Evolutionary conservation across 768 basidiomycete species (phyloP).

Genomic region (Russula griseocarnosa): DNA sequence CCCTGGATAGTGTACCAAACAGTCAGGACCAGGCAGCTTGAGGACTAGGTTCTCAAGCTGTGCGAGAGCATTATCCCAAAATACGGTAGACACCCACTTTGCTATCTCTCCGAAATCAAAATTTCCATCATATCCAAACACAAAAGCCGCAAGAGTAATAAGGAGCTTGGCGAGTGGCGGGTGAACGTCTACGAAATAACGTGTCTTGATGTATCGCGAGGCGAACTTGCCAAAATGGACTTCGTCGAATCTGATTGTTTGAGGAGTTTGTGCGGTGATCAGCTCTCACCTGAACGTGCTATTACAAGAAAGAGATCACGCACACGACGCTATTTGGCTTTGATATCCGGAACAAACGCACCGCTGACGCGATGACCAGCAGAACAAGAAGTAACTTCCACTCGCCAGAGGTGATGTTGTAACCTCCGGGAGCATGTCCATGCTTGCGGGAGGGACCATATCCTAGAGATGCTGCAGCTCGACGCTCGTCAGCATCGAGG

Average conservation of each 20-base stretch:
- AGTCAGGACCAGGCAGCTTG: neutral
- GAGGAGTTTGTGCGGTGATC: neutral
- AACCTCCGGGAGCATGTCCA: constrained; percentile 48
- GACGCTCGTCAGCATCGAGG: constrained; percentile 29
- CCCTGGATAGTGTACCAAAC: constrained; percentile 41
- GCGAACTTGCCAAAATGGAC: constrained; percentile 99
- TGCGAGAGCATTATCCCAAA: neutral
- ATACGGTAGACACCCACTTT: constrained; percentile 55
- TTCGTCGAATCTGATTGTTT: constrained; percentile 80
- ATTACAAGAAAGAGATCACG: constrained; percentile 37
- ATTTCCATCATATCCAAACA: constrained; percentile 85
- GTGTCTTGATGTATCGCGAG: constrained; percentile 85
- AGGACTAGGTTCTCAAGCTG: neutral
- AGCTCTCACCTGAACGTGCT: neutral
- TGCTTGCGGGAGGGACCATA: constrained; percentile 27
- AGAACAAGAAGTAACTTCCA: constrained; percentile 69
- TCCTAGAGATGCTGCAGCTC: constrained; percentile 28
- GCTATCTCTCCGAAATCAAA: constrained; percentile 99
- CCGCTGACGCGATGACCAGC: constrained; percentile 64
- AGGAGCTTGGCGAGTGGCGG: constrained; percentile 95
- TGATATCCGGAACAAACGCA: constrained; percentile 82
- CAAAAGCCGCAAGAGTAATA: constrained; percentile 84
- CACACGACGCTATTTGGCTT: constrained; percentile 91
- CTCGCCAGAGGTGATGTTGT: constrained; percentile 65
- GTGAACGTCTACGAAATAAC: constrained; percentile 93